These are phyloP conservation scores for Fusarium burgessii DNA, from an alignment of 2,329 filamentous ascomycete species.

Conservation along the genomic window DNA sequence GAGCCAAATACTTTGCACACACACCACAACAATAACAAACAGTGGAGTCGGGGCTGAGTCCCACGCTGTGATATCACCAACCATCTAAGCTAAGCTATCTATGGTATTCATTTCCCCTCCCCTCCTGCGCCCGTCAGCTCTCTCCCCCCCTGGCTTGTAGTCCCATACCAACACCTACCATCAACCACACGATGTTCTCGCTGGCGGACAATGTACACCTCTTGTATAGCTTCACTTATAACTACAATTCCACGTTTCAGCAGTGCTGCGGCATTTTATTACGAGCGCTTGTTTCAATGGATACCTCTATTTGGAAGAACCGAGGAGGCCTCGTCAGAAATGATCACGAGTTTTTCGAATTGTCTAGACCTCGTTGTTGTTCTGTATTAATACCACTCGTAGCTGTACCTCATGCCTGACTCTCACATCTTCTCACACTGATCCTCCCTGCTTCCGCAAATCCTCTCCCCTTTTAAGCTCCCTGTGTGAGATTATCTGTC, in stretches of 20 bases:
- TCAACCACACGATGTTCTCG: constrained; percentile 35
- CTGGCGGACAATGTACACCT: constrained; percentile 27
- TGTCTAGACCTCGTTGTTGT: constrained; percentile 22
- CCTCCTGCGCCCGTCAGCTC: constrained; percentile 23
- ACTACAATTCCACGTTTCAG: constrained; percentile 27
- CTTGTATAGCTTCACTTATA: constrained; percentile 35
- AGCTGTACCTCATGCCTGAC: not conserved
- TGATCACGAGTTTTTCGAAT: constrained; percentile 7
- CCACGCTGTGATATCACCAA: constrained; percentile 26
- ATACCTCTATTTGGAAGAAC: constrained; percentile 10
- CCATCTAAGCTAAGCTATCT: constrained; percentile 5
- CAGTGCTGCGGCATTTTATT: constrained; percentile 33
- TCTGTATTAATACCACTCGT: constrained; percentile 4
- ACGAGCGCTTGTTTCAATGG: constrained; percentile 1
- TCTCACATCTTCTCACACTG: constrained; percentile 5
- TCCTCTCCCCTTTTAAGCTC: not conserved
- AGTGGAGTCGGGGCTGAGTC: constrained; percentile 25
- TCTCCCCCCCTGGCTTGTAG: constrained; percentile 28
- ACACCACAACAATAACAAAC: not conserved
- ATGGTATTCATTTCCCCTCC: constrained; percentile 25
- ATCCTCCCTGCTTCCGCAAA: not conserved
- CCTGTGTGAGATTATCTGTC: not conserved
- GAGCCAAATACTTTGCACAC: constrained; percentile 29
- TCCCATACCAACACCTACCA: constrained; percentile 24
- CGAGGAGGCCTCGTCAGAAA: constrained; percentile 28